Conservation (phyloP, 108 stramenopile species). For the Conticribra guillardii region DNA sequence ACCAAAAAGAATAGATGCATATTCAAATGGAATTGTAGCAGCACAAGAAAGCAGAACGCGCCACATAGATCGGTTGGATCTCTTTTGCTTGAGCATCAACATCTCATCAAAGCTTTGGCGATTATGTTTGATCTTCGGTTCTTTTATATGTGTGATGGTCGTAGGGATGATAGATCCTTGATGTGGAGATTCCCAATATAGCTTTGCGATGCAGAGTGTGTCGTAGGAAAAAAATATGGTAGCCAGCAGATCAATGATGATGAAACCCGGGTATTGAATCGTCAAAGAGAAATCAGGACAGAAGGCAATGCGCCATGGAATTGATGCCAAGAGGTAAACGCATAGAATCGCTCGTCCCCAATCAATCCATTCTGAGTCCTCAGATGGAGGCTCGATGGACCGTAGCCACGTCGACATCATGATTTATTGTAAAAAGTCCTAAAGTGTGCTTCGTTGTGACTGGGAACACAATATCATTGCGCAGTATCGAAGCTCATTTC, state of each 20-base stretch:
- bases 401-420: not conserved
- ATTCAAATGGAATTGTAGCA: slow-evolving; percentile 42
- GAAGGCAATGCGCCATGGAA: slow-evolving; percentile 23
- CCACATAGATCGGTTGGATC: slow-evolving; percentile 1
- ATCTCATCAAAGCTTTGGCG: slow-evolving; percentile 3
- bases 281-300: slow-evolving; percentile 16
- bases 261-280: slow-evolving; percentile 8
- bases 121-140: not conserved
- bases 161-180: not conserved
- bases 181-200: not conserved
- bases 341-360: slow-evolving; percentile 13
- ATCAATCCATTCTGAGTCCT: not conserved
- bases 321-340: slow-evolving; percentile 12
- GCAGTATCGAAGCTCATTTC: no score
- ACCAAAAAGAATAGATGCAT: not conserved
- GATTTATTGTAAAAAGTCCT: no score
- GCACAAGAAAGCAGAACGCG: slow-evolving; percentile 13
- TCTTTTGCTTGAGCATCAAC: not conserved
- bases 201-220: not conserved
- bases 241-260: slow-evolving; percentile 8
- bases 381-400: not conserved
- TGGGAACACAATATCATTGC: no score
- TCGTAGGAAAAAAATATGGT: slow-evolving; percentile 30
- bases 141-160: not conserved
- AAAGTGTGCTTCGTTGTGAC: no score